phyloP scores from a whole-genome alignment of 352 stramenopile genomes.

The Blastocystis sp. region DNA sequence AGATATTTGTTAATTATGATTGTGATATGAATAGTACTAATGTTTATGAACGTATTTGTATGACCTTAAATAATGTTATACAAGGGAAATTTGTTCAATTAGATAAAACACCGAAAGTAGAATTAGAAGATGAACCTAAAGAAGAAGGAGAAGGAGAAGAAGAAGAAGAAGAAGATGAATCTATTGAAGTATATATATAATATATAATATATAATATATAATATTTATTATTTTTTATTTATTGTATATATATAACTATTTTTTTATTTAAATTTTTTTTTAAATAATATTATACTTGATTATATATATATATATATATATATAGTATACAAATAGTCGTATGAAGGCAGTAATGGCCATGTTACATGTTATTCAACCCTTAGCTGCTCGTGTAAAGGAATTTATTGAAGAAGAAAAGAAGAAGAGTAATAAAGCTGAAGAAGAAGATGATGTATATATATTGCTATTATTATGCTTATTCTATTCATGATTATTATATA shows the following conservation, averaged over 20 bases:
- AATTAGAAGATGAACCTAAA: constrained; percentile 32
- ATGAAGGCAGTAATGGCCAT: constrained; percentile 37
- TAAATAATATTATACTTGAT: no score
- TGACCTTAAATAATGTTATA: constrained; percentile 75
- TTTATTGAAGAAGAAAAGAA: not conserved
- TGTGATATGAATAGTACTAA: constrained; percentile 72
- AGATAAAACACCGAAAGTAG: not conserved
- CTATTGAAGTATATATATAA: constrained; percentile 31
- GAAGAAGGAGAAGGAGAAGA: constrained; percentile 35
- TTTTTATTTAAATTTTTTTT: no score
- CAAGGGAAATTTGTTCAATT: constrained; percentile 51
- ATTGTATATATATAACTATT: no score
- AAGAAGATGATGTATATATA: no score
- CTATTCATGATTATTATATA: no score
- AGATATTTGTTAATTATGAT: constrained; percentile 99
- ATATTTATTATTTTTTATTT: no score
- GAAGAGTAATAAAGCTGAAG: no score
- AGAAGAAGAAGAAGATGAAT: constrained; percentile 23
- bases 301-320: no score
- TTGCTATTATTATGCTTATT: no score
- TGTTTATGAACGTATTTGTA: constrained; percentile 90
- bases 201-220: no score
- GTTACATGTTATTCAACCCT: constrained; percentile 38
- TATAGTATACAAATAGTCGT: no score
- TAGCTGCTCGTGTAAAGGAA: not conserved